Percentiles rank a stretch among this genome's conserved stretches.
These are phyloP conservation scores for Hypholoma sublateritium DNA, from an alignment of 768 basidiomycete species.

Conservation along the genomic window DNA sequence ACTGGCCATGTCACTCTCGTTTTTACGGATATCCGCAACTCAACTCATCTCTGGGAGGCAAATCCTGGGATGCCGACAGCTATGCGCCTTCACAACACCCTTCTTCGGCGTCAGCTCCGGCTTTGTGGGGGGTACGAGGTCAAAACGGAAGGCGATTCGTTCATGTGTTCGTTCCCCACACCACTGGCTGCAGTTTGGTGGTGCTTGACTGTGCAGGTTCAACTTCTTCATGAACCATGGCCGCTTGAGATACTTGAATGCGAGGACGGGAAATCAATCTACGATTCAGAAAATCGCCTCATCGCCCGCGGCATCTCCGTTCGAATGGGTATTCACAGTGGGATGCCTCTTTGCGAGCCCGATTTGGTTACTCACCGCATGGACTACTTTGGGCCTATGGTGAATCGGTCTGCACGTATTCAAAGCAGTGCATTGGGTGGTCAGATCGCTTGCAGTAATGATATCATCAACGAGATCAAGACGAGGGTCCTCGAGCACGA, in stretches of 20 bases:
- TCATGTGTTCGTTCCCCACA: constrained; percentile 97
- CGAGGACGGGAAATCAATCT: constrained; percentile 83
- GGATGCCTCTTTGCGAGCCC: constrained; percentile 82
- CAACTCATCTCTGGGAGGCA: constrained; percentile 94
- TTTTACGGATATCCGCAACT: constrained; percentile 98
- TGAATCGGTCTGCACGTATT: constrained; percentile 90
- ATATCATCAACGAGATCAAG: constrained; percentile 80
- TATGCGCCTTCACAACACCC: constrained; percentile 84
- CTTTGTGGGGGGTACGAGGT: constrained; percentile 97
- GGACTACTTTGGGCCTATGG: constrained; percentile 98
- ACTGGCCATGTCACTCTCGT: constrained; percentile 87
- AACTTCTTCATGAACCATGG: constrained; percentile 83
- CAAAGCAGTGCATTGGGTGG: constrained; percentile 83
- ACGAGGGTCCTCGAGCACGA: constrained; percentile 57
- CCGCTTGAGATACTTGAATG: constrained; percentile 91
- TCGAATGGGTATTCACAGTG: constrained; percentile 97
- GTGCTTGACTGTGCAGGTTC: constrained; percentile 83
- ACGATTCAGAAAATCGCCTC: constrained; percentile 62
- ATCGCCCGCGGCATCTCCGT: constrained; percentile 89
- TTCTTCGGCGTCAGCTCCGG: constrained; percentile 83
- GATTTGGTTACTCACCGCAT: constrained; percentile 92
- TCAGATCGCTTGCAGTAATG: constrained; percentile 89
- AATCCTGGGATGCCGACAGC: constrained; percentile 95
- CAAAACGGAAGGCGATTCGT: constrained; percentile 99
- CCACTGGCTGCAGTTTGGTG: constrained; percentile 86